These are phyloP conservation scores for Ceratocystiopsis sp. DNA, from an alignment of 2,329 filamentous ascomycete genomes.

Conservation along the genomic window DNA sequence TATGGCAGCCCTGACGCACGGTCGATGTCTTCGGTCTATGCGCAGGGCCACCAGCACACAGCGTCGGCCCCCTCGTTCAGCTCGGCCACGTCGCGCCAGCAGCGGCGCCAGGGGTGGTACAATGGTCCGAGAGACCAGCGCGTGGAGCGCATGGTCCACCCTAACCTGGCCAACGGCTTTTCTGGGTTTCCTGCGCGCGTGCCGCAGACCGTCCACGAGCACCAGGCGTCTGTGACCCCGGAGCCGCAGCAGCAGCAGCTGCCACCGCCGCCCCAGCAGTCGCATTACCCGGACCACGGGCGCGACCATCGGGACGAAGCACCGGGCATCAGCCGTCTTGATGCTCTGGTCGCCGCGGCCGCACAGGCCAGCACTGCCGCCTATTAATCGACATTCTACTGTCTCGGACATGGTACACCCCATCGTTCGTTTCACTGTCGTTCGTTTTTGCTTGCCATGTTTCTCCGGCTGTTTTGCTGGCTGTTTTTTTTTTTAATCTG, in stretches of 20 bases:
- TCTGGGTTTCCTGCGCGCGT: conserved; percentile 8
- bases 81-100: conserved; percentile 32
- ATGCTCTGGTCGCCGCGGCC: conserved; percentile 10
- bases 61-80: conserved; percentile 40
- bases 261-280: background rate
- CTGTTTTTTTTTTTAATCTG: too few relatives aligned
- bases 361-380: conserved; percentile 5
- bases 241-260: background rate
- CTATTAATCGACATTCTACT: conserved; percentile 4
- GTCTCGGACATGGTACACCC: too few relatives aligned
- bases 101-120: conserved; percentile 58
- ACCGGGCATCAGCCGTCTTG: conserved; percentile 4
- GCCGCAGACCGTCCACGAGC: conserved; percentile 8
- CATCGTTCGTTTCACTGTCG: too few relatives aligned
- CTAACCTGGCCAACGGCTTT: conserved; percentile 22
- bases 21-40: background rate
- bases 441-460: too few relatives aligned
- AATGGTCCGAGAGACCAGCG: conserved; percentile 27
- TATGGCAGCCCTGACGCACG: too few relatives aligned
- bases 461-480: background rate
- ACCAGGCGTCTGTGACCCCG: background rate
- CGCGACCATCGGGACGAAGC: background rate
- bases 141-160: conserved; percentile 40
- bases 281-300: conserved; percentile 1
- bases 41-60: conserved; percentile 34